Evolutionary conservation across 2,329 filamentous ascomycete genomes (phyloP).

Genomic region (Ophiostoma montium): DNA sequence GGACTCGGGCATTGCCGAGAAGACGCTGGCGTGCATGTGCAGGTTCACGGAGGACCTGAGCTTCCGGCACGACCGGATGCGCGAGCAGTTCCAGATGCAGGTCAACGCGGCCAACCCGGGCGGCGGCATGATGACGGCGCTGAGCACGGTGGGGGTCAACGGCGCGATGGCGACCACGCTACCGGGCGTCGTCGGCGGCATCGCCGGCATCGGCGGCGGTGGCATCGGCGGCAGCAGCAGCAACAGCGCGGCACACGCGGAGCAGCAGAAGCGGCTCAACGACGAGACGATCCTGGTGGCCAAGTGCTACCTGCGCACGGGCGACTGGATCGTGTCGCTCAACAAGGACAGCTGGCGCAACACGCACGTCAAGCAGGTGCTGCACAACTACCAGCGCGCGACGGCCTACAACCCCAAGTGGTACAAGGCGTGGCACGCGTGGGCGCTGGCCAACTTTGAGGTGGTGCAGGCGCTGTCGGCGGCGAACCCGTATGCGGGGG

Average conservation of each 20-base stretch:
- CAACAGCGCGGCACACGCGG: conserved; percentile 26
- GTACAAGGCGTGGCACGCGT: conserved; percentile 99
- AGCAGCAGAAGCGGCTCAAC: conserved; percentile 37
- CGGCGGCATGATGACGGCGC: conserved; percentile 5
- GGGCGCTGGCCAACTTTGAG: conserved; percentile 96
- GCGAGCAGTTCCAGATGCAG: conserved; percentile 34
- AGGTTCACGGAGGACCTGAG: conserved; percentile 48
- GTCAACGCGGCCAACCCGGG: conserved; percentile 21
- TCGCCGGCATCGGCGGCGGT: not conserved
- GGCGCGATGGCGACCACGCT: no score
- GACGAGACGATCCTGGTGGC: conserved; percentile 64
- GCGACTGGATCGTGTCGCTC: conserved; percentile 83
- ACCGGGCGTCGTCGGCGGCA: conserved; percentile 21
- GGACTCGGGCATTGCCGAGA: conserved; percentile 33
- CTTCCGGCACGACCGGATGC: conserved; percentile 37
- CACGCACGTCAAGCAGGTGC: conserved; percentile 72
- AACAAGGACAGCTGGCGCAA: conserved; percentile 83
- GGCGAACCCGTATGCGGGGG: not conserved
- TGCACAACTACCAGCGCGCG: conserved; percentile 81
- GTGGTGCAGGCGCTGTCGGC: conserved; percentile 71
- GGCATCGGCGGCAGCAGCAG: conserved; percentile 11
- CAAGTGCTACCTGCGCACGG: conserved; percentile 90
- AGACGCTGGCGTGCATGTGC: conserved; percentile 43
- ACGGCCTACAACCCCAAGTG: conserved; percentile 89
- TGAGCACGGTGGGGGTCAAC: conserved; percentile 11